Evolutionary conservation across 352 stramenopile species (phyloP), one percentile per base, ranked within the genome.

Genomic region (Phytophthora pini): DNA sequence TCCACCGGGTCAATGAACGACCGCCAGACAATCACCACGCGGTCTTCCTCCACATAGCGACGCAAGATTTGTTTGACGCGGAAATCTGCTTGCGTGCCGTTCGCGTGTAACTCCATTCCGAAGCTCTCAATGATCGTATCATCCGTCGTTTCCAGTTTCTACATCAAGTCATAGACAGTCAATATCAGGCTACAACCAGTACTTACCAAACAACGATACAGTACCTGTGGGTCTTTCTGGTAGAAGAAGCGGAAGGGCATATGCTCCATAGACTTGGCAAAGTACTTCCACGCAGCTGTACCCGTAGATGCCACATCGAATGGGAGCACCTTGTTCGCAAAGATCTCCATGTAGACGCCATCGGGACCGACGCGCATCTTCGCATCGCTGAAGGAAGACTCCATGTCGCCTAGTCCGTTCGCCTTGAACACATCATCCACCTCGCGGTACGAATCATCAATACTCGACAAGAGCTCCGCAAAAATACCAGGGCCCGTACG

Each of bases 51-150:
- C 24, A 77, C 61, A 46, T 82, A 86, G 1, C 78, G 74, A 3
- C 76, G 73, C 10, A 82, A 41, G 20, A 88, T 73, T 56, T 90
- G 75, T 56, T 88, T 80, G 24, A 89, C 72, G 7, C 69, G 70
- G 70, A 88, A 88, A 52, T 79, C 66, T 4, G 75, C 77, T 27
- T 77, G 68, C 3, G 71, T 88, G 24, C 70, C 70, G 47, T 88
- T 88, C 10, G 68, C 77, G 10, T 82, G 60, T 55, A 88, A 60
- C 71, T 89, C 72, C 27, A 90, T 68, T 11, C 74, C 66, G 49
- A 84, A 83, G 58, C 76, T 84, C 55, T 86, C 82, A 12, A 90
- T 53, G 29, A 89, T 82, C 48, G 74, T 84, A 38, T 88, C 75
- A 40, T 88, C 79, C 5, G 74, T 77, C 12, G 56, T 70, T 20